Percentiles rank a stretch among this genome's conserved stretches.
phyloP scores from a whole-genome alignment of 129 eudicot genomes.

The Pittosporum tobira region DNA sequence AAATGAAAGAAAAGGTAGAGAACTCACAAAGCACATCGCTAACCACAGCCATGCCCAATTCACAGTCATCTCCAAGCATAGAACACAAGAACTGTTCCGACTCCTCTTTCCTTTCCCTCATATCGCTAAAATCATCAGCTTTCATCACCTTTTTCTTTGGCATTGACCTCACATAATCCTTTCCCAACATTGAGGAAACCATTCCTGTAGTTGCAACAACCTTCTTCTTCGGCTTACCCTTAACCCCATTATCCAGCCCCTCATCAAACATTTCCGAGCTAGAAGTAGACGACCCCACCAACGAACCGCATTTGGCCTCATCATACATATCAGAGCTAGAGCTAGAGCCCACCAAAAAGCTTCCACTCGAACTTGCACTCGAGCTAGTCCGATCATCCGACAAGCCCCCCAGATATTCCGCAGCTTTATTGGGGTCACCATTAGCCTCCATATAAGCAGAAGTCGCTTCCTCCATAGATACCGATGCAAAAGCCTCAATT shows the following conservation, averaged over 20 bases:
- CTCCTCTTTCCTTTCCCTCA: slow-evolving; percentile 36
- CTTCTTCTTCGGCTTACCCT: slow-evolving; percentile 37
- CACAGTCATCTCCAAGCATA: slow-evolving; percentile 77
- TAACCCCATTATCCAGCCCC: slow-evolving; percentile 12
- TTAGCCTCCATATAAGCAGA: slow-evolving; percentile 36
- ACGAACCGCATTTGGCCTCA: slow-evolving; percentile 23
- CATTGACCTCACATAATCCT: slow-evolving; percentile 55
- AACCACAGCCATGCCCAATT: slow-evolving; percentile 74
- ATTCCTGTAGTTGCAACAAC: slow-evolving; percentile 79
- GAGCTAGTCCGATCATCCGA: slow-evolving; percentile 13
- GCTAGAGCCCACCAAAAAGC: slow-evolving; percentile 36
- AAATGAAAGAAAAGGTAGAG: background rate
- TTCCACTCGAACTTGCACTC: slow-evolving; percentile 40
- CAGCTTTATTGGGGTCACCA: slow-evolving; percentile 48
- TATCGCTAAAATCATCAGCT: slow-evolving; percentile 23
- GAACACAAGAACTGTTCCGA: slow-evolving; percentile 77
- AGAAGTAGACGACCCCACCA: slow-evolving; percentile 44
- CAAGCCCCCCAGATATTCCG: slow-evolving; percentile 32
- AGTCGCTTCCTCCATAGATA: slow-evolving; percentile 46
- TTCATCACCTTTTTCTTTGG: slow-evolving; percentile 25
- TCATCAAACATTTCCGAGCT: slow-evolving; percentile 33
- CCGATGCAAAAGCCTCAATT: slow-evolving; percentile 45
- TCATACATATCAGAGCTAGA: slow-evolving; percentile 36
- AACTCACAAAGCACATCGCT: slow-evolving; percentile 82
- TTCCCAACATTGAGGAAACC: slow-evolving; percentile 60